A percentile compares a stretch with the other conserved stretches of the same genome.
phyloP scores from a whole-genome alignment of 345 rosid species.

The Linum trigynum region DNA sequence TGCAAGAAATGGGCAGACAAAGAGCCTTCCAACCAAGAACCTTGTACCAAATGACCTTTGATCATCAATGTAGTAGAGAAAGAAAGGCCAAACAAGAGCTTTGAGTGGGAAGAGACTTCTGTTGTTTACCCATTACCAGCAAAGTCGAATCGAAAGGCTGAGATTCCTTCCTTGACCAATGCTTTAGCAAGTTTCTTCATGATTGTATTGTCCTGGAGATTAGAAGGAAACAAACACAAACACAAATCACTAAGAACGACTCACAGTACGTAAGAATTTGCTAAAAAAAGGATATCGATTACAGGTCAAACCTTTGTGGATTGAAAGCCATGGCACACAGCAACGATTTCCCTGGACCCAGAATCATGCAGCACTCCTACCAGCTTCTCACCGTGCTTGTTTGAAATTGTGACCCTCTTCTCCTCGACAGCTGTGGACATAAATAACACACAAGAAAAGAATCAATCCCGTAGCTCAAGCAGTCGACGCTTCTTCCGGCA shows the following conservation, averaged over 20 bases:
- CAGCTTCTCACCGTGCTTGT: constrained; percentile 5
- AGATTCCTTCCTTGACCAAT: constrained; percentile 22
- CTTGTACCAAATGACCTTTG: too few species aligned
- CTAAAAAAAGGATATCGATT: too few species aligned
- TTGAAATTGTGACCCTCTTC: constrained; percentile 14
- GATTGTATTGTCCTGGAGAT: constrained; percentile 7
- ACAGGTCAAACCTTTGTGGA: constrained; percentile 14
- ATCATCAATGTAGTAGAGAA: too few species aligned
- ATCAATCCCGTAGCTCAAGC: too few species aligned
- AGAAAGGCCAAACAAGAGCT: too few species aligned
- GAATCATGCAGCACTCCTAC: constrained; percentile 13
- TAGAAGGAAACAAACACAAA: background rate
- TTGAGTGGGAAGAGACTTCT: background rate
- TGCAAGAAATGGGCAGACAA: too few species aligned
- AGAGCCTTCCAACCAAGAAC: too few species aligned
- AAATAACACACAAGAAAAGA: background rate
- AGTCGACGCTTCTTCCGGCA: too few species aligned
- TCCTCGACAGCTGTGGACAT: constrained; percentile 14
- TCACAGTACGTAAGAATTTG: too few species aligned
- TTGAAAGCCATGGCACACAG: constrained; percentile 22
- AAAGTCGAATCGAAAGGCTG: constrained; percentile 26
- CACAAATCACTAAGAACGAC: background rate
- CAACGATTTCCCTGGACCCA: constrained; percentile 20
- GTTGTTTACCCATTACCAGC: constrained; percentile 20
- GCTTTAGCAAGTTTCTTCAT: constrained; percentile 21